Evolutionary conservation across 306 rosid genomes (phyloP).

Genomic region (Abrus precatorius): DNA sequence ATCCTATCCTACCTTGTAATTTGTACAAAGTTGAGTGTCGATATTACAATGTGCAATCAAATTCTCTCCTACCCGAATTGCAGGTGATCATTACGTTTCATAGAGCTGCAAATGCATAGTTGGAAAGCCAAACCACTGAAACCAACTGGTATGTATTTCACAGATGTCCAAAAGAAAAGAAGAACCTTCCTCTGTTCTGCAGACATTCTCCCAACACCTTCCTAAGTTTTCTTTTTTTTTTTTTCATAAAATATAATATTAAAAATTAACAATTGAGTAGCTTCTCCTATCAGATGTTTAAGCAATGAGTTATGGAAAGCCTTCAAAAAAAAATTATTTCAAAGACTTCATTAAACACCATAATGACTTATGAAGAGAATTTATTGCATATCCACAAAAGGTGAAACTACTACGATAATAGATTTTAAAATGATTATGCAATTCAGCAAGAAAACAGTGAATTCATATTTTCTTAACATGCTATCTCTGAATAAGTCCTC

Average conservation of each 20-base stretch:
- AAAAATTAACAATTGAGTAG: slow-evolving; percentile 11
- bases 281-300: slow-evolving; percentile 15
- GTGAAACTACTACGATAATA: neutral
- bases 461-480: neutral
- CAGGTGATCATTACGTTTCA: slow-evolving; percentile 56
- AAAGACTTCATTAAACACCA: neutral
- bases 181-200: slow-evolving; percentile 78
- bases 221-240: slow-evolving; percentile 25
- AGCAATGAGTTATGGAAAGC: neutral
- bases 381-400: slow-evolving; percentile 1
- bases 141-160: slow-evolving; percentile 90
- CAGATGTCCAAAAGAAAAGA: slow-evolving; percentile 91
- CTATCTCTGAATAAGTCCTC: neutral
- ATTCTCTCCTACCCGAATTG: slow-evolving; percentile 45
- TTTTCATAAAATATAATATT: slow-evolving; percentile 23
- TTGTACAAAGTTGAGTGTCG: slow-evolving; percentile 65
- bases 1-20: slow-evolving; percentile 47
- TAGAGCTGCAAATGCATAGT: slow-evolving; percentile 68
- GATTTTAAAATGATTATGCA: neutral
- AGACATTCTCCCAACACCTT: slow-evolving; percentile 82
- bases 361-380: too few relatives aligned
- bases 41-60: slow-evolving; percentile 61
- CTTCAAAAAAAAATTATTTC: slow-evolving; percentile 11
- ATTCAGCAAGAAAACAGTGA: neutral
- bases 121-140: slow-evolving; percentile 77